These are phyloP conservation scores for Acanthamoeba royreba DNA, from an alignment of 208 protist genomes.

Conservation along the genomic window DNA sequence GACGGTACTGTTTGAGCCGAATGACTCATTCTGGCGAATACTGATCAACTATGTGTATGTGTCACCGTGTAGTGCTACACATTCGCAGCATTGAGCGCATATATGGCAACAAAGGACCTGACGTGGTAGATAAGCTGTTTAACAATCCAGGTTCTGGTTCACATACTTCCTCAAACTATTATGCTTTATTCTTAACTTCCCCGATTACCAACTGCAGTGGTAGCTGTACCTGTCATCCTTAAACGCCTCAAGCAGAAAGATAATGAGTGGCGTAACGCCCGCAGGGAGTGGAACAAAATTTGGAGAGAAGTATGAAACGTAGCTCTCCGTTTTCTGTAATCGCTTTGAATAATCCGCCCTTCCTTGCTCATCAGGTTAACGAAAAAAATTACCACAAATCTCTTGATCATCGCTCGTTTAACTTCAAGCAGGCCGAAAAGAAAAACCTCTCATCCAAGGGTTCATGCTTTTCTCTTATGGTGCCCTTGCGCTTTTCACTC, in stretches of 20 bases:
- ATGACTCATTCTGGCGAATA: not conserved
- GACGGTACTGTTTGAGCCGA: not conserved
- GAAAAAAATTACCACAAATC: conserved; percentile 80
- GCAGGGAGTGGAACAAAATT: conserved; percentile 78
- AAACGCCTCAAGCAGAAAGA: conserved; percentile 81
- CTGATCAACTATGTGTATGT: not conserved
- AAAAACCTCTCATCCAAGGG: conserved; percentile 69
- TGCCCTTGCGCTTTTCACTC: not conserved
- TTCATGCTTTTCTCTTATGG: conserved; percentile 18
- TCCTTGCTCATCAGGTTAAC: not conserved
- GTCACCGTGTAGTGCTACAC: conserved; percentile 52
- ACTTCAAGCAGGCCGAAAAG: conserved; percentile 82
- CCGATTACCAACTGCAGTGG: conserved; percentile 52
- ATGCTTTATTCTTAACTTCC: not conserved
- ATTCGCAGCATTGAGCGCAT: conserved; percentile 74
- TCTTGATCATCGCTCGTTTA: conserved; percentile 74
- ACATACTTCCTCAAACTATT: not conserved
- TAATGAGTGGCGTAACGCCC: conserved; percentile 74
- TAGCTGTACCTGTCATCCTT: conserved; percentile 78
- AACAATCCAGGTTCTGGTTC: not conserved
- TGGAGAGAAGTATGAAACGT: conserved; percentile 73
- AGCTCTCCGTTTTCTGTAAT: not conserved
- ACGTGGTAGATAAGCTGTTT: conserved; percentile 62
- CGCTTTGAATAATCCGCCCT: not conserved
- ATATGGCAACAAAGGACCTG: conserved; percentile 71